A percentile compares a stretch with the other conserved stretches of the same genome.
Evolutionary conservation across 2,329 filamentous ascomycete genomes (phyloP).

Genomic region (Gaeumannomyces tritici): DNA sequence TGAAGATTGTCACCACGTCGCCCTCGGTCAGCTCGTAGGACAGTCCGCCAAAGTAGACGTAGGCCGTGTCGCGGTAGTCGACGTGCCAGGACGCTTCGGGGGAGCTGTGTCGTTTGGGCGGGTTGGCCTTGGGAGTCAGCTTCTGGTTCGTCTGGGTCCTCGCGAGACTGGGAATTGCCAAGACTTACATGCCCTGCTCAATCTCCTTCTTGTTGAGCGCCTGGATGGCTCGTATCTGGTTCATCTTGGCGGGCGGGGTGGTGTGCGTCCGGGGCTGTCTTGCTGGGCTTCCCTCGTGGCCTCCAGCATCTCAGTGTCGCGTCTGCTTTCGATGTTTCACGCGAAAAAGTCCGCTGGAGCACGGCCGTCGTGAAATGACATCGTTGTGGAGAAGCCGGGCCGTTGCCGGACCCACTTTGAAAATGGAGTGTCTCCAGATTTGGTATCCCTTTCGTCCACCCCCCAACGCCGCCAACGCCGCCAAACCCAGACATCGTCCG

Average conservation of each 20-base stretch:
- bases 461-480: no score
- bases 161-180: background rate
- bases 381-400: background rate
- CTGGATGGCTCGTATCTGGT: constrained; percentile 86
- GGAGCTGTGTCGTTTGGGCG: constrained; percentile 36
- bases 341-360: background rate
- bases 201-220: constrained; percentile 91
- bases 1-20: constrained; percentile 93
- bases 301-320: background rate
- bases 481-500: no score
- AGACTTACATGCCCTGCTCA: constrained; percentile 69
- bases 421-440: no score
- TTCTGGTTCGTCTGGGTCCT: background rate
- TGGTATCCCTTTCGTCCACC: no score
- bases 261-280: background rate
- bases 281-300: background rate
- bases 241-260: constrained; percentile 50
- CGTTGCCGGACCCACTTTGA: background rate
- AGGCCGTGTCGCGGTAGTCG: constrained; percentile 93
- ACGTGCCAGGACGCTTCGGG: constrained; percentile 91
- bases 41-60: constrained; percentile 89
- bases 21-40: constrained; percentile 91
- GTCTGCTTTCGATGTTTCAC: background rate
- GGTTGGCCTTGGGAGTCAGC: background rate
- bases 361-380: background rate